Conservation (phyloP, 140 eudicot genomes). For the Bidens hawaiensis region DNA sequence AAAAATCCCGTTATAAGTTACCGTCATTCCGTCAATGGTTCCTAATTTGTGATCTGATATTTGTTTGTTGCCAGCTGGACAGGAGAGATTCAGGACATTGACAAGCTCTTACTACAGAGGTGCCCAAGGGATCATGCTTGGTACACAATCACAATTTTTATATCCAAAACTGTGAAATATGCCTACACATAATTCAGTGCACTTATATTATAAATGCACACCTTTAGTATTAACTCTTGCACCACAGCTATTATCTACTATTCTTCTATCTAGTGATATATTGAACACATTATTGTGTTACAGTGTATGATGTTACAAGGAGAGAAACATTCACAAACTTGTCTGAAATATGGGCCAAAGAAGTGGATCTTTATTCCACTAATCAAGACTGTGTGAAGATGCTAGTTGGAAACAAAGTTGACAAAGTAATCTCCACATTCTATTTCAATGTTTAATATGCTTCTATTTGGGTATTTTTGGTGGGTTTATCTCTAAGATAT, state of each 20-base stretch:
- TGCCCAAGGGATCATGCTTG: slow-evolving; percentile 57
- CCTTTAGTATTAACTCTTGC: slow-evolving; percentile 1
- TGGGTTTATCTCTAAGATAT: background rate
- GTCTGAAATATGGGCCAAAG: slow-evolving; percentile 89
- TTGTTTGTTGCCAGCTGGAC: slow-evolving; percentile 53
- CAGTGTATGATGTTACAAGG: slow-evolving; percentile 91
- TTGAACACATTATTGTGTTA: slow-evolving; percentile 13
- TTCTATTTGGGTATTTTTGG: background rate
- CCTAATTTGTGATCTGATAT: background rate
- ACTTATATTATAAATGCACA: background rate
- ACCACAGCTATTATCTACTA: background rate
- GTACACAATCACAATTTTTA: slow-evolving; percentile 11
- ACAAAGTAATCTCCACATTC: slow-evolving; percentile 45
- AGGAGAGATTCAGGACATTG: slow-evolving; percentile 56
- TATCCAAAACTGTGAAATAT: background rate
- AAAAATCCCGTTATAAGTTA: too few relatives aligned
- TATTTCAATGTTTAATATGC: slow-evolving; percentile 4
- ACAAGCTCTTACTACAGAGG: slow-evolving; percentile 62
- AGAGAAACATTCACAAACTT: slow-evolving; percentile 80
- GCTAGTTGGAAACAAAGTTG: slow-evolving; percentile 96
- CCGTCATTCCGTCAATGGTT: background rate
- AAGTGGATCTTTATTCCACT: slow-evolving; percentile 75
- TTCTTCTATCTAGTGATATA: background rate
- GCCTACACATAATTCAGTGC: background rate
- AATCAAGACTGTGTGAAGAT: slow-evolving; percentile 83